Evolutionary conservation across 2,329 filamentous ascomycete species (phyloP).

Genomic region (Neophaeococcomyces aloes): DNA sequence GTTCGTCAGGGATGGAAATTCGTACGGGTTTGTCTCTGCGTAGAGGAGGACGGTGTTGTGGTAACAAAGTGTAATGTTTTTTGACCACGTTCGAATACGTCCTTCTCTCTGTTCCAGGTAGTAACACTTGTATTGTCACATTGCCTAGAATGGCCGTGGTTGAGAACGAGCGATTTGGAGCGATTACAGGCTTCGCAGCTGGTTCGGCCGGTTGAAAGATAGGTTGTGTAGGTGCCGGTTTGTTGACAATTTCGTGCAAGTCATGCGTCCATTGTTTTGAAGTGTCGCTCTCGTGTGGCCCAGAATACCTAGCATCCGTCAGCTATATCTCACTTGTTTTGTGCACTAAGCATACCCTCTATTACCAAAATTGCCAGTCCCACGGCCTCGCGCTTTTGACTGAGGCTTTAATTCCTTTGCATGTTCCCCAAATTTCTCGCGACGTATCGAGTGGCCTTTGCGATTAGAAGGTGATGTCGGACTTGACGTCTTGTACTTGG

Average conservation of each 20-base stretch:
- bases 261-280: conserved; percentile 68
- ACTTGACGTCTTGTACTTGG: conserved; percentile 71
- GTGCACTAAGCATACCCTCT: conserved; percentile 21
- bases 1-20: conserved; percentile 70
- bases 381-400: conserved; percentile 51
- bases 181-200: conserved; percentile 23
- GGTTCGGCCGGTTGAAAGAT: conserved; percentile 20
- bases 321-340: conserved; percentile 34
- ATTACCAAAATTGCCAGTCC: conserved; percentile 21
- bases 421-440: conserved; percentile 48
- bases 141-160: conserved; percentile 76
- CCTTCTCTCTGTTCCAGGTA: conserved; percentile 64
- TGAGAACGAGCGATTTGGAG: conserved; percentile 67
- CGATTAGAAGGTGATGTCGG: conserved; percentile 89
- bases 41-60: conserved; percentile 85
- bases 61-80: conserved; percentile 85
- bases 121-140: conserved; percentile 68
- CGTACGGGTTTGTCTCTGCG: conserved; percentile 93
- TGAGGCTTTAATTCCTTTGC: background rate
- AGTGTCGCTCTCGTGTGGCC: conserved; percentile 4
- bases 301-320: background rate
- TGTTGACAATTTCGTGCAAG: conserved; percentile 62
- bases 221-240: conserved; percentile 25
- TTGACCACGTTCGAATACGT: conserved; percentile 66
- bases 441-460: conserved; percentile 95